Base-by-base conservation (phyloP, 2,329 filamentous ascomycete genomes). In the Penicillium sp. region DNA sequence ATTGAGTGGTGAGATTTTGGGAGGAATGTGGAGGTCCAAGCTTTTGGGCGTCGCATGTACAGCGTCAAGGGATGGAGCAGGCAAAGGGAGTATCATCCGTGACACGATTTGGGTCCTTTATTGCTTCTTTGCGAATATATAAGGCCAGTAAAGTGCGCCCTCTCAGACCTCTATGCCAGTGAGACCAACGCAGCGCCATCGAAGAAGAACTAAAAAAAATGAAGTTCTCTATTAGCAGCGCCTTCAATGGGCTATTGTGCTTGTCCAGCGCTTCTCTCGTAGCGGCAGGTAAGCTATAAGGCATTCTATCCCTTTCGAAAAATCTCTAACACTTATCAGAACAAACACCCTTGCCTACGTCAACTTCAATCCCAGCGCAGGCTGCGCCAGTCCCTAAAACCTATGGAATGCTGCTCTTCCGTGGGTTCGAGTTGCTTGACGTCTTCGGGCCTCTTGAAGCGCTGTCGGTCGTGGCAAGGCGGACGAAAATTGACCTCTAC, bases 401-500 rank as follows among this genome's bases (percentile, higher is more conserved):
- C 19, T 58, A 58, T 29, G 57, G 57, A 5, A 21, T 60, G 17
- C 41, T 60, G 19, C 49, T 60, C 26, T 60, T 60, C 21, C 57
- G 31, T 13, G 50, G 19, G 19, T 60, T 35, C 49, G 50, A 54
- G 9, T 21, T 54, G n/a, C 57, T 60, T 6, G 57, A 60, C 57
- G 50, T 54, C 50, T 60, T 60, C 44, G 57, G 57, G 5, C 57
- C 57, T 29, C 57, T 60, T 7, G 57, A 60, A 19, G 50, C 49
- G 6, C 57, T 60, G 44, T 35, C 50, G n/a, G 23, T 23, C 15
- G 23, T 53, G 9, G 48, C 48, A 17, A 19, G 23, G 8, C 38
- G 11, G 23, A 50, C 48, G 7, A 38, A 58, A 23, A 44, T 62
- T 1, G 13, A 41, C 17, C 60, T 62, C 30, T 58, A 35, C 44